Conservation (phyloP, 2,329 filamentous ascomycete species). For the Hymenoscyphus scutula region DNA sequence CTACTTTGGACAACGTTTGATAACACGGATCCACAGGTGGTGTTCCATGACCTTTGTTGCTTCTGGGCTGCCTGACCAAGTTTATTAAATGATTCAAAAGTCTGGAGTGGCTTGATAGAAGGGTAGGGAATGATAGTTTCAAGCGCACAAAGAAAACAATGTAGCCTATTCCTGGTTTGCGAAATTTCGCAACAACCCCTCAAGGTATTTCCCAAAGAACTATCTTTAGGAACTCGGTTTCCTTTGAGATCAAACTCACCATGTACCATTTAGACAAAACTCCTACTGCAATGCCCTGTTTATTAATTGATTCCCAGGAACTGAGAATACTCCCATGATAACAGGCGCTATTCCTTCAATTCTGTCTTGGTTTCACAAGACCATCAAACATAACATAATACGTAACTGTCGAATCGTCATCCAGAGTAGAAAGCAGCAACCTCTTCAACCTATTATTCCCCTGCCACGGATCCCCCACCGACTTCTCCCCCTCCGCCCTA, state of each 20-base stretch:
- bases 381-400: conserved; percentile 85
- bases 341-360: conserved; percentile 47
- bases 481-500: conserved; percentile 28
- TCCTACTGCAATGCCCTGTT: too few species aligned
- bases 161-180: too few species aligned
- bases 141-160: too few species aligned
- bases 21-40: too few species aligned
- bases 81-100: too few species aligned
- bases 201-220: background rate
- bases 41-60: too few species aligned
- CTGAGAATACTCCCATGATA: background rate
- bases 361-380: conserved; percentile 83
- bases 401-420: conserved; percentile 78
- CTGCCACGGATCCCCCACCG: conserved; percentile 43
- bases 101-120: too few species aligned
- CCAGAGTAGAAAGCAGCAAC: conserved; percentile 69
- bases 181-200: too few species aligned
- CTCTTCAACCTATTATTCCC: conserved; percentile 58
- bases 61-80: too few species aligned
- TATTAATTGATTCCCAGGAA: background rate
- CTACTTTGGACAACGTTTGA: too few species aligned
- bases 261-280: background rate
- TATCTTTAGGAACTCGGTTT: background rate
- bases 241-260: background rate
- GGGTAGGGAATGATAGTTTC: too few species aligned